phyloP scores from a whole-genome alignment of 2,329 filamentous ascomycete species.

The Colletotrichum gigasporum region DNA sequence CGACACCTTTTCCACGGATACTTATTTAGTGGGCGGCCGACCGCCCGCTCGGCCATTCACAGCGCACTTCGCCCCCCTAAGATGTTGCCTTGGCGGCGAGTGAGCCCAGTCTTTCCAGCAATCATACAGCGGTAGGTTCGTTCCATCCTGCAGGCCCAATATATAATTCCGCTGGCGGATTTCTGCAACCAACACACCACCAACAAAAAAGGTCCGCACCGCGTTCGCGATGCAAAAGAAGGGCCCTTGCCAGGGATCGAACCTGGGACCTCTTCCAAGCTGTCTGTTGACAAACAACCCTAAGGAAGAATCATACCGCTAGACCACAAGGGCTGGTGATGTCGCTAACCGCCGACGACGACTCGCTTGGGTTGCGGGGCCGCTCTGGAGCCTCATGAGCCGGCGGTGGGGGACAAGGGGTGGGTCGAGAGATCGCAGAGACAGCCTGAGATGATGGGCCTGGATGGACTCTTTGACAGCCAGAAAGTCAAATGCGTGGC shows the following conservation, averaged over 20 bases:
- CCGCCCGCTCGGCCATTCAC: neutral
- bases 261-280: constrained; percentile 31
- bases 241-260: constrained; percentile 30
- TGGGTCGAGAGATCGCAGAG: too few relatives aligned
- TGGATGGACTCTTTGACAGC: too few relatives aligned
- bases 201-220: neutral
- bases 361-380: neutral
- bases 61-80: neutral
- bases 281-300: neutral
- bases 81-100: neutral
- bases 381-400: neutral
- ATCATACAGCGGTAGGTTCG: neutral
- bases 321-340: constrained; percentile 22
- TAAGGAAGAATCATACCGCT: constrained; percentile 33
- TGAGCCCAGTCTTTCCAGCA: neutral
- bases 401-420: neutral
- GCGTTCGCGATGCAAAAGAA: neutral
- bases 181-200: neutral
- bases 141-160: neutral
- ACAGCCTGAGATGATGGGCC: too few relatives aligned
- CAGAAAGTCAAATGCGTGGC: too few relatives aligned
- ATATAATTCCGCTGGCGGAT: neutral
- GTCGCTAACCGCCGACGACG: neutral
- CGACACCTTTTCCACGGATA: constrained; percentile 18
- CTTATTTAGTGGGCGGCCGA: neutral